Conservation (phyloP, 257 asterid genomes). For the Solanum chiquidenum region DNA sequence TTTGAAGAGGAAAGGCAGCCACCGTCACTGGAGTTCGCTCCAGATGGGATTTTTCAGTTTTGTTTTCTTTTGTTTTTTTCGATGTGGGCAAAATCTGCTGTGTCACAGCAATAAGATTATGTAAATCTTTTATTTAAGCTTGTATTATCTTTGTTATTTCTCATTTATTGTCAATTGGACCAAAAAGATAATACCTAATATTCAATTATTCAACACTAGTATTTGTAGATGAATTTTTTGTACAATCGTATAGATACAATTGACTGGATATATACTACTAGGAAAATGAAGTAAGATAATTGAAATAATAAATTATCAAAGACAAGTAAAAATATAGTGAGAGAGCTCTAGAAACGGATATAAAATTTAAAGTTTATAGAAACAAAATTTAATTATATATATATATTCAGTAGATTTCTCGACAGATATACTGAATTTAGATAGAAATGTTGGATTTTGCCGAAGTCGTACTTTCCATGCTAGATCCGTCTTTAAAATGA, state of each 20-base stretch:
- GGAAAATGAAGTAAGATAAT: background rate
- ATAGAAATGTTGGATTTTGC: background rate
- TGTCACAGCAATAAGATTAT: background rate
- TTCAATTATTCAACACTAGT: background rate
- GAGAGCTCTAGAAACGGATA: background rate
- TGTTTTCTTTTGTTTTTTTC: background rate
- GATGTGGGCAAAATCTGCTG: background rate
- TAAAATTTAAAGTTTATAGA: background rate
- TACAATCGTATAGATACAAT: background rate
- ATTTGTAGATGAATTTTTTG: background rate
- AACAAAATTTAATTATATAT: background rate
- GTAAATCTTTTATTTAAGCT: background rate
- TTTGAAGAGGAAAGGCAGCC: background rate
- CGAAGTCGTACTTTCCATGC: background rate
- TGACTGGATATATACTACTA: background rate
- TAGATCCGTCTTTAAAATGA: background rate
- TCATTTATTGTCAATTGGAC: background rate
- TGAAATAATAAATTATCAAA: background rate
- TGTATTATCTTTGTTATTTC: background rate
- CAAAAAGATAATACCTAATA: background rate
- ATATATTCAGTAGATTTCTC: background rate
- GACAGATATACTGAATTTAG: background rate
- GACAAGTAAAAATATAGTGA: background rate
- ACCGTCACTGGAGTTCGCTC: constrained; percentile 20
- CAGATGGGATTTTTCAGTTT: constrained; percentile 8